phyloP scores from a whole-genome alignment of 306 rosid genomes.

The Castanea mollissima region DNA sequence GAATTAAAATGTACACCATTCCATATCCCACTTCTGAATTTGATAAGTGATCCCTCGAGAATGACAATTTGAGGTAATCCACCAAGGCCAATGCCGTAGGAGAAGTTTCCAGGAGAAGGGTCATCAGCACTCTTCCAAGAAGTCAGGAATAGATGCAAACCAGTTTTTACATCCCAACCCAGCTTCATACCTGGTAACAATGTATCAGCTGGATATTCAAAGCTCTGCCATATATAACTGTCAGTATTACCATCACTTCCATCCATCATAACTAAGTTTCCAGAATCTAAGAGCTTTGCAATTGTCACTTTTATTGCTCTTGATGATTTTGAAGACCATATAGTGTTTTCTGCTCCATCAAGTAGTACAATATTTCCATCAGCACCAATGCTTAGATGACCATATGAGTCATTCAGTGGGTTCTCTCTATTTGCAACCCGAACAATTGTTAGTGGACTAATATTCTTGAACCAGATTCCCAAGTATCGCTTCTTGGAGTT shows the following conservation, averaged over 20 bases:
- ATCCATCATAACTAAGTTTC: conserved; percentile 30
- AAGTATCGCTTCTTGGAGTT: conserved; percentile 16
- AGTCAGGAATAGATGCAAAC: conserved; percentile 16
- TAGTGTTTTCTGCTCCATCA: not conserved
- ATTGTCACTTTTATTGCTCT: not conserved
- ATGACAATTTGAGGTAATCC: conserved; percentile 19
- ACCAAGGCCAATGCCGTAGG: conserved; percentile 10
- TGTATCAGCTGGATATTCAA: conserved; percentile 30
- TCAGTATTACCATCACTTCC: not conserved
- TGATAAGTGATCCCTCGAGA: not conserved
- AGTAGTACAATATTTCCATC: conserved; percentile 27
- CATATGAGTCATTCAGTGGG: conserved; percentile 21
- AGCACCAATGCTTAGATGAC: conserved; percentile 15
- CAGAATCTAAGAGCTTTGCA: conserved; percentile 23
- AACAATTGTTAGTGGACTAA: conserved; percentile 16
- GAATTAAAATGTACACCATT: not conserved
- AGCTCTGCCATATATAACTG: conserved; percentile 24
- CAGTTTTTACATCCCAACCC: conserved; percentile 26
- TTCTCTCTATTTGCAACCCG: conserved; percentile 37
- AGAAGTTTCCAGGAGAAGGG: conserved; percentile 29
- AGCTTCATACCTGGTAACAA: conserved; percentile 27
- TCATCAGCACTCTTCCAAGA: conserved; percentile 34
- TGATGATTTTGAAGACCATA: conserved; percentile 20
- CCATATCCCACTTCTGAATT: conserved; percentile 9
- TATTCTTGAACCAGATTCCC: conserved; percentile 32